Conservation (phyloP, 2,329 filamentous ascomycete genomes). For the Ophiobolus disseminans region DNA sequence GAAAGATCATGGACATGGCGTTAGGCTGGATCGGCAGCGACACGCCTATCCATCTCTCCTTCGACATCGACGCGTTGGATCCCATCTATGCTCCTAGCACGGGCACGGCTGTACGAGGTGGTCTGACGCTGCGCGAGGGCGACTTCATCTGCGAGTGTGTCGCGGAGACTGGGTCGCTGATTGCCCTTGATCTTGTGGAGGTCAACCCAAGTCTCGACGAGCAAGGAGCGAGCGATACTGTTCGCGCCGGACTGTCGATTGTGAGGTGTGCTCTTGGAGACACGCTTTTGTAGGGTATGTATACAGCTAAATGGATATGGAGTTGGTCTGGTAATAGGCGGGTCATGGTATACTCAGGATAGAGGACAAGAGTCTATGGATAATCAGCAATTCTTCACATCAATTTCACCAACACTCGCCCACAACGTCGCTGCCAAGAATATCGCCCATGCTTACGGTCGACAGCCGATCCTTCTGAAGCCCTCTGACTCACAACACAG, state of each 20-base stretch:
- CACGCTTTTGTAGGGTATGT: constrained; percentile 84
- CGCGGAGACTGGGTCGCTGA: constrained; percentile 62
- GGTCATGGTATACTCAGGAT: too few relatives aligned
- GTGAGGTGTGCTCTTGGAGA: constrained; percentile 92
- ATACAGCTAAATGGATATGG: too few relatives aligned
- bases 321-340: too few relatives aligned
- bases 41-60: constrained; percentile 95
- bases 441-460: too few relatives aligned
- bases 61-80: constrained; percentile 95
- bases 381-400: too few relatives aligned
- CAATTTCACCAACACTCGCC: too few relatives aligned
- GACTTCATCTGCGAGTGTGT: constrained; percentile 89
- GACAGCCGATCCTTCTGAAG: too few relatives aligned
- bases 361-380: too few relatives aligned
- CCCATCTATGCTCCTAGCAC: constrained; percentile 96
- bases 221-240: constrained; percentile 79
- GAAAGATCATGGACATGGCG: constrained; percentile 97
- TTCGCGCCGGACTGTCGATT: constrained; percentile 87
- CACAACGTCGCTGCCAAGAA: too few relatives aligned
- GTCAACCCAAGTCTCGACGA: constrained; percentile 59
- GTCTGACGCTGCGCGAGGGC: constrained; percentile 90
- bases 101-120: constrained; percentile 91
- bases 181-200: constrained; percentile 65
- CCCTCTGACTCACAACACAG: too few relatives aligned
- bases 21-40: constrained; percentile 92